Evolutionary conservation across 495 filamentous ascomycete genomes (phyloP).

Genomic region (Amphirosellinia nigrospora): DNA sequence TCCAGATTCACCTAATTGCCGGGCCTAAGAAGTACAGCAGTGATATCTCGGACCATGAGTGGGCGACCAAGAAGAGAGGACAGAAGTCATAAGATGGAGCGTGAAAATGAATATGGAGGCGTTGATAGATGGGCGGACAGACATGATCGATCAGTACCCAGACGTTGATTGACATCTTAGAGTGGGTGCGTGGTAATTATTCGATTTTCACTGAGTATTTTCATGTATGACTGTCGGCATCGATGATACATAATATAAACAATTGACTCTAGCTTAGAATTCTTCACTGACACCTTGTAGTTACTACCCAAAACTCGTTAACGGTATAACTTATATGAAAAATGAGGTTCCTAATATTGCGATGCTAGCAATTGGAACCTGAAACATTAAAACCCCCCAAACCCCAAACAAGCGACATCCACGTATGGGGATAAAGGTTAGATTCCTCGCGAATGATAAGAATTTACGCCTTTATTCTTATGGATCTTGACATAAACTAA

Average conservation of each 20-base stretch:
- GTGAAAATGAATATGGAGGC: constrained; percentile 42
- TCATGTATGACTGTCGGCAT: not conserved
- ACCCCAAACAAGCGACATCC: no score
- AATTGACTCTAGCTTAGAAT: not conserved
- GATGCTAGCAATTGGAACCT: no score
- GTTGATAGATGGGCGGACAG: constrained; percentile 34
- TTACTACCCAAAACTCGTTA: no score
- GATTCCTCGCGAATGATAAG: no score
- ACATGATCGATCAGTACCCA: constrained; percentile 39
- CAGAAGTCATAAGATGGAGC: constrained; percentile 39
- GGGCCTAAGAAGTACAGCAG: constrained; percentile 37
- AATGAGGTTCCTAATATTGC: no score
- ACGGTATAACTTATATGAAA: no score
- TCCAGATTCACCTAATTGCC: constrained; percentile 37
- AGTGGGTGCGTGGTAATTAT: not conserved
- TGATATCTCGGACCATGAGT: constrained; percentile 41
- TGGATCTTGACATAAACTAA: no score
- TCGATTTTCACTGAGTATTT: not conserved
- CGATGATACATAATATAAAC: not conserved
- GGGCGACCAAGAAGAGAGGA: constrained; percentile 30
- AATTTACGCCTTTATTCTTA: no score
- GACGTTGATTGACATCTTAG: constrained; percentile 23
- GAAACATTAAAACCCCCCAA: no score
- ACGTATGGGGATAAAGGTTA: no score
- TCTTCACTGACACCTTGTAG: not conserved